Conservation (phyloP, 345 rosid species). For the Pelargonium nanum region DNA sequence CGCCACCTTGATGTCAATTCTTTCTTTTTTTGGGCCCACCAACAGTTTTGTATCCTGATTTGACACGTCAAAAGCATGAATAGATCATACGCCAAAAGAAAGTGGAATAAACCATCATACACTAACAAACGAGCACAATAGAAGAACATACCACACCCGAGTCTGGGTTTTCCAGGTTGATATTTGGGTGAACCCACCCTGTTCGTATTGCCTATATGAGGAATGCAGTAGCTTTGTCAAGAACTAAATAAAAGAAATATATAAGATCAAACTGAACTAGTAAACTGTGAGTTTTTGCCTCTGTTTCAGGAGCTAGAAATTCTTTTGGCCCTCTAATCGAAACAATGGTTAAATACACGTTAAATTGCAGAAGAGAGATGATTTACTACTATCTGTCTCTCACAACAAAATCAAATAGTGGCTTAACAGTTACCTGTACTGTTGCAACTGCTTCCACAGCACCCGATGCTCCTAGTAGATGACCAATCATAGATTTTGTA, state of each 20-base stretch:
- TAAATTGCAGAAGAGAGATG: neutral
- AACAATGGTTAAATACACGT: too few relatives aligned
- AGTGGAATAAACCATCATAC: neutral
- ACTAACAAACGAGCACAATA: neutral
- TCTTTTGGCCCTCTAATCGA: too few relatives aligned
- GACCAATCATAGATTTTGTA: conserved; percentile 38
- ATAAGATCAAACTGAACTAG: conserved; percentile 1
- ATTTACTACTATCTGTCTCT: too few relatives aligned
- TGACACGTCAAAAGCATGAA: conserved; percentile 6
- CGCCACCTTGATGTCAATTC: conserved; percentile 67
- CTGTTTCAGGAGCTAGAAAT: too few relatives aligned
- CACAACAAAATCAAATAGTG: too few relatives aligned
- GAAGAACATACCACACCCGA: conserved; percentile 51
- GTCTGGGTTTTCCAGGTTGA: conserved; percentile 84
- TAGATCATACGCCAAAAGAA: neutral
- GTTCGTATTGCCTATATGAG: neutral
- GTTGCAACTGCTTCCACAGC: conserved; percentile 36
- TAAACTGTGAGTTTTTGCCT: too few relatives aligned
- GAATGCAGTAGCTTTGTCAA: neutral
- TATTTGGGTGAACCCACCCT: conserved; percentile 94
- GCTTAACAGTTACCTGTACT: conserved; percentile 29
- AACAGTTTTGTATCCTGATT: conserved; percentile 58
- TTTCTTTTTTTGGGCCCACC: conserved; percentile 82
- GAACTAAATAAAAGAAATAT: neutral
- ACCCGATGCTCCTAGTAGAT: conserved; percentile 35